Percentiles rank a stretch among this genome's conserved stretches.
Conservation (phyloP, 225 moss, liverwort and hornwort genomes). For the Lunularia cruciata region DNA sequence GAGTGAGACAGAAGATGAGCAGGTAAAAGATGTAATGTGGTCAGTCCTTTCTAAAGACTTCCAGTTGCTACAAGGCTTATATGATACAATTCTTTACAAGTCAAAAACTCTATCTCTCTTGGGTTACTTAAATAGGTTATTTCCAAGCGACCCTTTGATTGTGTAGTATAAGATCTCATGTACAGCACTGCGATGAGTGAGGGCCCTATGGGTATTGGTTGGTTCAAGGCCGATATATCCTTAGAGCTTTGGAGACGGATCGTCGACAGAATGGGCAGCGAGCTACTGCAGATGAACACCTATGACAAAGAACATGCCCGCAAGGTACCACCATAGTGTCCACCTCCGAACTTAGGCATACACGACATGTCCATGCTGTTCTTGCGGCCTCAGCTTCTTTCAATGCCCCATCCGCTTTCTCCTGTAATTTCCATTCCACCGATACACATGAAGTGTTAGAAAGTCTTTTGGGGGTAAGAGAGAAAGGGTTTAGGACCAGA, state of each 20-base stretch:
- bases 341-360: conserved; percentile 74
- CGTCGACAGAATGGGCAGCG: conserved; percentile 84
- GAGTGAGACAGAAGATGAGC: conserved; percentile 3
- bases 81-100: conserved; percentile 45
- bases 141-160: conserved; percentile 10
- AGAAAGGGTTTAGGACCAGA: background rate
- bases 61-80: conserved; percentile 21
- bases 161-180: conserved; percentile 19
- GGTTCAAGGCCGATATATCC: conserved; percentile 72
- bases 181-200: conserved; percentile 18
- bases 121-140: background rate
- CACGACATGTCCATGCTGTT: conserved; percentile 79
- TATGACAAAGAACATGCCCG: conserved; percentile 79
- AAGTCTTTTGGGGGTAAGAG: no score
- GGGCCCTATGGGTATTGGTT: background rate
- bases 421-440: conserved; percentile 36
- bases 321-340: conserved; percentile 85
- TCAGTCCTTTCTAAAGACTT: conserved; percentile 21
- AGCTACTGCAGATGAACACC: conserved; percentile 72
- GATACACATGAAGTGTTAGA: background rate
- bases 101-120: conserved; percentile 12
- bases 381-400: conserved; percentile 81
- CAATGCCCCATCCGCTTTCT: conserved; percentile 61
- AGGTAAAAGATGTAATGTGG: conserved; percentile 12
- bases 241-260: conserved; percentile 60